Conservation (phyloP, 305 asterid genomes). For the Fraxinus baroniana region DNA sequence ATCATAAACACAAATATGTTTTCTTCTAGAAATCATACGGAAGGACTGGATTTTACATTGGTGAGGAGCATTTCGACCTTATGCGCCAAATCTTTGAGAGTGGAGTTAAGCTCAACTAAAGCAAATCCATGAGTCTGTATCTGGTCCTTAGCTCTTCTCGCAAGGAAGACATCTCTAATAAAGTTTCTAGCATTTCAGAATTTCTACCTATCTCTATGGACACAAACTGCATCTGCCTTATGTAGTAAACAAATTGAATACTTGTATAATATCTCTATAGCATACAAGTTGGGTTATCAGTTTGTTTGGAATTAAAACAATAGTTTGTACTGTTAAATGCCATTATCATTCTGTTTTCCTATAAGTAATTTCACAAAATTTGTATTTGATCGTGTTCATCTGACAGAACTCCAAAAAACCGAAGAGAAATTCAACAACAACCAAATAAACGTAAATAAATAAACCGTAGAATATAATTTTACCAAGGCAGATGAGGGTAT, state of each 20-base stretch:
- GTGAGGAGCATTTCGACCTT: slow-evolving; percentile 37
- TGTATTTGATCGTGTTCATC: background rate
- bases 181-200: slow-evolving; percentile 2
- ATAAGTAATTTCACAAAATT: background rate
- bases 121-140: slow-evolving; percentile 6
- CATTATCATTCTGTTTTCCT: background rate
- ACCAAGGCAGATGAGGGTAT: background rate
- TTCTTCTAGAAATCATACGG: slow-evolving; percentile 23
- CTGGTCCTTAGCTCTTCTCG: slow-evolving; percentile 8
- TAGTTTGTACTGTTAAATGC: background rate
- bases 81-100: slow-evolving; percentile 41
- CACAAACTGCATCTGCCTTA: background rate
- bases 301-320: background rate
- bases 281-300: slow-evolving; percentile 13
- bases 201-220: background rate
- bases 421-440: background rate
- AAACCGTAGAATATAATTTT: background rate
- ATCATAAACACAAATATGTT: slow-evolving; percentile 17
- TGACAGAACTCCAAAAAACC: background rate
- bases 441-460: background rate
- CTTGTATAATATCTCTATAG: slow-evolving; percentile 3
- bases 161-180: slow-evolving; percentile 1
- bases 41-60: slow-evolving; percentile 18
- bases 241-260: slow-evolving; percentile 3
- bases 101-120: slow-evolving; percentile 31